phyloP scores from a whole-genome alignment of 1,284 basidiomycete genomes.

The Stygiomarasmius scandens region DNA sequence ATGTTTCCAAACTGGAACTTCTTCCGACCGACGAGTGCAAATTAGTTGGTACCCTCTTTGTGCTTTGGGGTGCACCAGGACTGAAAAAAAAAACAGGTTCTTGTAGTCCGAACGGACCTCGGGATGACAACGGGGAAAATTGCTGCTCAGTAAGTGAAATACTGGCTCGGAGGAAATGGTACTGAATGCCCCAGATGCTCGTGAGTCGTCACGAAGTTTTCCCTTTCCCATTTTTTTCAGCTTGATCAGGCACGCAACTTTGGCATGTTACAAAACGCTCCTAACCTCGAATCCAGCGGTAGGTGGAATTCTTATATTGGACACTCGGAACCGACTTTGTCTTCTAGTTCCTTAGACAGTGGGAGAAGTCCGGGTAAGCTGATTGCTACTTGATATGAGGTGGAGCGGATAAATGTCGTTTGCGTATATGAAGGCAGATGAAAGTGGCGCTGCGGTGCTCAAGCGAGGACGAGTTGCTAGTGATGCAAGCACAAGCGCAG shows the following conservation, averaged over 20 bases:
- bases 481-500: conserved; percentile 83
- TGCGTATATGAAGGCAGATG: conserved; percentile 55
- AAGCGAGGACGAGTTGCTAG: conserved; percentile 82
- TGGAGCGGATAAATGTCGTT: background rate
- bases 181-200: conserved; percentile 50
- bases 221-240: background rate
- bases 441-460: conserved; percentile 85
- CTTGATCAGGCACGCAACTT: conserved; percentile 77
- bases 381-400: background rate
- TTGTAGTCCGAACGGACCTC: conserved; percentile 76
- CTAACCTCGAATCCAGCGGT: conserved; percentile 70
- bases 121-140: conserved; percentile 71
- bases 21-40: conserved; percentile 66
- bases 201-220: conserved; percentile 41
- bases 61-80: background rate
- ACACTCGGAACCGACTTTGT: conserved; percentile 5
- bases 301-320: background rate
- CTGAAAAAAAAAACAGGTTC: conserved; percentile 44
- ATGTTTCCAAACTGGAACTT: conserved; percentile 44
- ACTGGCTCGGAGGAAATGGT: conserved; percentile 1
- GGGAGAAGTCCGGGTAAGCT: conserved; percentile 60
- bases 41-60: conserved; percentile 47
- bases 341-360: conserved; percentile 61
- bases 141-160: conserved; percentile 63
- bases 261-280: conserved; percentile 90